phyloP scores from a whole-genome alignment of 73 alveolate species.

The Uronychia binucleata region DNA sequence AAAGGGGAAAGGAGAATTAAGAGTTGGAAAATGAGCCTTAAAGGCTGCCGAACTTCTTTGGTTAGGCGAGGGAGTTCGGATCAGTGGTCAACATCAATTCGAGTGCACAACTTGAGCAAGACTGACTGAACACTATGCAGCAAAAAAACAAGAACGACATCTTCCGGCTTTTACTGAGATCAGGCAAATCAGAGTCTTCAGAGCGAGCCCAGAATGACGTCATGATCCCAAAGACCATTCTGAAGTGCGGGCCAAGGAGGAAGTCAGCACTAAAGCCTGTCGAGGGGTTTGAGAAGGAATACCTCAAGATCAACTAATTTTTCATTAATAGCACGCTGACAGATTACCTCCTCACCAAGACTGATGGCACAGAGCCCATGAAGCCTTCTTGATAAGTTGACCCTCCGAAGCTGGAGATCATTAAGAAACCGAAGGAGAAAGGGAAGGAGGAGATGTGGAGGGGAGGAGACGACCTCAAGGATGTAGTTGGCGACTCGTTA shows the following conservation, averaged over 20 bases:
- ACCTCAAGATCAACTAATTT: not conserved
- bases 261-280: not conserved
- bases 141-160: not conserved
- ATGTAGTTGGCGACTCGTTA: not conserved
- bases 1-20: not conserved
- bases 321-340: not conserved
- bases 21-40: too few relatives aligned
- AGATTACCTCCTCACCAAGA: not conserved
- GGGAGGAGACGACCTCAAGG: not conserved
- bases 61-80: too few relatives aligned
- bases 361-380: too few relatives aligned
- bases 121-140: too few relatives aligned
- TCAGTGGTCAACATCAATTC: too few relatives aligned
- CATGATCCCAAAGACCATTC: not conserved
- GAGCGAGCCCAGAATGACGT: not conserved
- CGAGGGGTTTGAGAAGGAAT: not conserved
- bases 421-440: not conserved
- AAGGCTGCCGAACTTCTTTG: too few relatives aligned
- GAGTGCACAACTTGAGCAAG: too few relatives aligned
- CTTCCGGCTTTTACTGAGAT: not conserved
- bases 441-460: not conserved
- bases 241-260: not conserved
- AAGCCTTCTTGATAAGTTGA: too few relatives aligned
- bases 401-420: not conserved
- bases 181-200: not conserved